phyloP scores from a whole-genome alignment of 768 basidiomycete genomes.

The Glaciozyma martinii region DNA sequence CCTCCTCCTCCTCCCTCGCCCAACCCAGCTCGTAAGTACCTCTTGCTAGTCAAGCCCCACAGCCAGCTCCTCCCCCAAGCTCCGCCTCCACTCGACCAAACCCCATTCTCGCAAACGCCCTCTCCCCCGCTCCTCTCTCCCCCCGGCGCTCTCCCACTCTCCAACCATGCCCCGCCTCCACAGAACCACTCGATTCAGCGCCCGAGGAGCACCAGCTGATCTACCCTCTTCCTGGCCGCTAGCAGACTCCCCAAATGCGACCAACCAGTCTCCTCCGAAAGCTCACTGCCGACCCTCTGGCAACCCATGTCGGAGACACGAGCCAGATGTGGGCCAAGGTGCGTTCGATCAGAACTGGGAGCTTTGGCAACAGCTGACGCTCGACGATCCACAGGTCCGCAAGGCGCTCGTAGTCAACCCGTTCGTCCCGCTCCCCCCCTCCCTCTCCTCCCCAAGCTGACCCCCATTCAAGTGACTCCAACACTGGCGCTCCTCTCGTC shows the following conservation, averaged over 20 bases:
- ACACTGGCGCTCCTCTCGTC: constrained; percentile 24
- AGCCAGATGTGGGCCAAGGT: background rate
- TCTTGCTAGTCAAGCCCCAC: too few relatives aligned
- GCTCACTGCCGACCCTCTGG: background rate
- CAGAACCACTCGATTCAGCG: background rate
- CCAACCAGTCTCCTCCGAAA: background rate
- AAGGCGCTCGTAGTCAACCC: constrained; percentile 29
- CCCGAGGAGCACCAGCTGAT: background rate
- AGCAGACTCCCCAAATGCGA: too few relatives aligned
- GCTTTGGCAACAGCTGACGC: too few relatives aligned
- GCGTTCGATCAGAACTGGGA: background rate
- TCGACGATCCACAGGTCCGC: constrained; percentile 1
- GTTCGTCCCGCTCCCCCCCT: background rate
- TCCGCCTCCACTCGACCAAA: background rate
- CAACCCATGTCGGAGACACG: background rate
- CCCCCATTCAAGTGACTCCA: constrained; percentile 10
- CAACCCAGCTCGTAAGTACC: too few relatives aligned
- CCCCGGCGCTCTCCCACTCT: background rate
- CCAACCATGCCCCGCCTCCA: background rate
- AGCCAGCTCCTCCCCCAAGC: background rate
- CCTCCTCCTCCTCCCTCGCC: too few relatives aligned
- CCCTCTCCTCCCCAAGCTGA: background rate
- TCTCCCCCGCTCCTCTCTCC: too few relatives aligned
- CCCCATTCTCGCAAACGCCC: background rate
- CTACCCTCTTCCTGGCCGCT: too few relatives aligned